phyloP scores from a whole-genome alignment of 139 green algal genomes.

The Closterium sp. region DNA sequence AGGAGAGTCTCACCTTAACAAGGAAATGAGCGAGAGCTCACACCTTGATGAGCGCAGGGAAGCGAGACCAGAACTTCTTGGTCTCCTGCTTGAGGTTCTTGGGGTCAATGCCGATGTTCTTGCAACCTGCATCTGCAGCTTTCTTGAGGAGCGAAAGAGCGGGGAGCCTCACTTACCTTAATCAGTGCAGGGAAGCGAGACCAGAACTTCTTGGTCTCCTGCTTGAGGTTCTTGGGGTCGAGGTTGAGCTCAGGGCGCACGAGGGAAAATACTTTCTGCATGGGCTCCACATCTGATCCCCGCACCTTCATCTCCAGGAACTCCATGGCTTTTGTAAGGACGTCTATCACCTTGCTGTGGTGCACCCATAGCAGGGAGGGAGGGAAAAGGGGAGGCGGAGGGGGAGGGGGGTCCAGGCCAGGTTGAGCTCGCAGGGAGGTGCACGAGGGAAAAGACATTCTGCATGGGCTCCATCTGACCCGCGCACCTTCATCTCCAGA shows the following conservation, averaged over 20 bases:
- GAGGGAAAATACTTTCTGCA: constrained; percentile 37
- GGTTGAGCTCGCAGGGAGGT: no score
- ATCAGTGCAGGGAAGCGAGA: constrained; percentile 23
- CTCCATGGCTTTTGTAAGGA: constrained; percentile 47
- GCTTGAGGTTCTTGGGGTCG: constrained; percentile 55
- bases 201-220: constrained; percentile 52
- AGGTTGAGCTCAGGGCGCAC: constrained; percentile 36
- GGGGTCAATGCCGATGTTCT: no score
- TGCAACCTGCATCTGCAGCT: no score
- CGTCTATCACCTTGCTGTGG: constrained; percentile 53
- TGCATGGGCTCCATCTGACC: constrained; percentile 39
- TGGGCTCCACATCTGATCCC: constrained; percentile 37
- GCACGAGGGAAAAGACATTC: no score
- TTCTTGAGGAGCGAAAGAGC: no score
- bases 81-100: constrained; percentile 55
- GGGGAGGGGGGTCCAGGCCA: no score
- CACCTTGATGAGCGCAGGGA: constrained; percentile 22
- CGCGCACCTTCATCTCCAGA: constrained; percentile 42
- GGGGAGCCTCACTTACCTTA: no score
- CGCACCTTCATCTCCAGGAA: constrained; percentile 54
- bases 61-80: constrained; percentile 45
- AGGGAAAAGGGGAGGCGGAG: no score
- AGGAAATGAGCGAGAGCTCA: no score
- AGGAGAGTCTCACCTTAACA: no score
- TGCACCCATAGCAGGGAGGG: no score